Percentiles rank a stretch among this genome's conserved stretches.
Evolutionary conservation across 371 early-diverging fungal genomes (phyloP).

Genomic region (Mortierella sp.): DNA sequence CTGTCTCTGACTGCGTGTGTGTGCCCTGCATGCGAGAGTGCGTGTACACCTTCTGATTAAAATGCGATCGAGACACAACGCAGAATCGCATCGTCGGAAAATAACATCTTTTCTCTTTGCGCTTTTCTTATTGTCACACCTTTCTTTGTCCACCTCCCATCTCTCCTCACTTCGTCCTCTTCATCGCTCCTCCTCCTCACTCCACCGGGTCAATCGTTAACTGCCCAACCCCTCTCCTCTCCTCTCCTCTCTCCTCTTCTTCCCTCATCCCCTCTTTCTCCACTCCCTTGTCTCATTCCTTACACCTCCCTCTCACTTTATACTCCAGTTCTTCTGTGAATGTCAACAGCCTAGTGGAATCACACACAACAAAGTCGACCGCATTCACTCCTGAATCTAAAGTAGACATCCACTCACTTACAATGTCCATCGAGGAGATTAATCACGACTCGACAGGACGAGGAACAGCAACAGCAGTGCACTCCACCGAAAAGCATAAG

Average conservation of each 20-base stretch:
- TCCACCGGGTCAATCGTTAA: neutral
- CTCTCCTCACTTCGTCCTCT: neutral
- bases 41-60: no score
- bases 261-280: neutral
- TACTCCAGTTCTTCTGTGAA: neutral
- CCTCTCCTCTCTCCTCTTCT: neutral
- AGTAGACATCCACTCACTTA: neutral
- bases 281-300: neutral
- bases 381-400: neutral
- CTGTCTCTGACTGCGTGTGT: neutral
- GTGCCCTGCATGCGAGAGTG: neutral
- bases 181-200: neutral
- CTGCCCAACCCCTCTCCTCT: neutral
- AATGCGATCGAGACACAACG: neutral
- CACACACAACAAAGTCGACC: neutral
- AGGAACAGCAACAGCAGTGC: neutral
- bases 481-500: neutral
- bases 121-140: neutral
- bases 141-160: neutral
- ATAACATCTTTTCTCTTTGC: neutral
- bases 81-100: constrained; percentile 11
- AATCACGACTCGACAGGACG: neutral
- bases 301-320: neutral
- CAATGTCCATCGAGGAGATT: constrained; percentile 4
- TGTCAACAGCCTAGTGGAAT: neutral